These are phyloP conservation scores for Beauveria sp. DNA, from an alignment of 2,329 filamentous ascomycete genomes.

Conservation along the genomic window DNA sequence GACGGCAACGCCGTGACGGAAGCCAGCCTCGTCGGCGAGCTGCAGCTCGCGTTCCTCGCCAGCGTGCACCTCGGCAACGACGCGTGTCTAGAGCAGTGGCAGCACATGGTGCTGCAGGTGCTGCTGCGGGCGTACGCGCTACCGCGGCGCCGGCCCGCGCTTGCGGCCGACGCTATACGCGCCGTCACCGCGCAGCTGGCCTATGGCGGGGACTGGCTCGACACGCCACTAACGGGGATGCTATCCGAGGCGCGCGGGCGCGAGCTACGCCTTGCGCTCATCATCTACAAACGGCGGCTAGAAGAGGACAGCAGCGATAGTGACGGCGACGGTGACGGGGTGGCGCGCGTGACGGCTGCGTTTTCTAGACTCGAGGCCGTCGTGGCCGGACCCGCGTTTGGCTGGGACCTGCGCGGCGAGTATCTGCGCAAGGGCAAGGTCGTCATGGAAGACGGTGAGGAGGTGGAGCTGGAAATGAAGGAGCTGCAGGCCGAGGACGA, in stretches of 20 bases:
- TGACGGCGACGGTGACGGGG: slow-evolving; percentile 33
- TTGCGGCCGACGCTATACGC: slow-evolving; percentile 40
- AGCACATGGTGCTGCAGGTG: slow-evolving; percentile 44
- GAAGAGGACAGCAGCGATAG: slow-evolving; percentile 31
- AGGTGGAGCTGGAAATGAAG: slow-evolving; percentile 38
- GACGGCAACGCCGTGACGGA: slow-evolving; percentile 18
- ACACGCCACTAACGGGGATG: slow-evolving; percentile 35
- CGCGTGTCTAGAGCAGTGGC: slow-evolving; percentile 56
- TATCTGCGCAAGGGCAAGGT: slow-evolving; percentile 40
- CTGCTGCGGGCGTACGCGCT: slow-evolving; percentile 44
- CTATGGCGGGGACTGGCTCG: slow-evolving; percentile 42
- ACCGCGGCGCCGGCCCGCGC: slow-evolving; percentile 29
- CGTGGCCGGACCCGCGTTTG: slow-evolving; percentile 34
- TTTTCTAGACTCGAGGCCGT: slow-evolving; percentile 32
- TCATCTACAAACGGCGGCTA: slow-evolving; percentile 46
- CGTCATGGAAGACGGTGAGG: slow-evolving; percentile 46
- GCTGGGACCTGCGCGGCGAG: slow-evolving; percentile 48
- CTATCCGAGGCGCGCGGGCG: slow-evolving; percentile 23
- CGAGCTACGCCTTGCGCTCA: slow-evolving; percentile 40
- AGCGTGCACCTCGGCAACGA: slow-evolving; percentile 52
- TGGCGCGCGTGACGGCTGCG: slow-evolving; percentile 22
- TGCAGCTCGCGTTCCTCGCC: slow-evolving; percentile 52
- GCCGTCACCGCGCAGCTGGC: slow-evolving; percentile 47
- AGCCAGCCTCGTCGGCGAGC: slow-evolving; percentile 47
- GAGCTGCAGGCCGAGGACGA: slow-evolving; percentile 49